Evolutionary conservation across 805 yeast species (phyloP), one percentile per base, ranked within the genome.

Genomic region (Hanseniaspora hatyaiensis): DNA sequence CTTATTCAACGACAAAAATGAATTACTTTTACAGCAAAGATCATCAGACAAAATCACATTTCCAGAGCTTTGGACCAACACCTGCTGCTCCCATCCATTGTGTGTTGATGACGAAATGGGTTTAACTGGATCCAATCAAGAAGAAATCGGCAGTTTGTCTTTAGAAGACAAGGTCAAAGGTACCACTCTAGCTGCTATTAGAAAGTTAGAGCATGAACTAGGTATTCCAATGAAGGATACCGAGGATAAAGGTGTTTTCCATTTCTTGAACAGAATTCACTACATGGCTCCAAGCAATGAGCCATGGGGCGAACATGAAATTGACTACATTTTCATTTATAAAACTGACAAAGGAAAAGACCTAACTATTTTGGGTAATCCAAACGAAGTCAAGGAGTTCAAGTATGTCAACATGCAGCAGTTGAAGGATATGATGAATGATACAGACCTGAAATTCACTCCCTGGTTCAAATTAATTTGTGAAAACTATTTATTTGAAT

Each of bases 381-480:
- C 78, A 24, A 92, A 88, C 60, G 99, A 92, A 63, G 95, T 89
- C 42, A 78, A 78, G 59, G 96, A 82, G 60, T 66, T 68, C 57
- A 75, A 70, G 57, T 92, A 83, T 66, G 97, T 92, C 20, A 66
- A 77, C 28, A 73, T 73, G 22, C 66, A 66, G 1, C 81, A 82
- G 55, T 71, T 92, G 56, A 75, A 78, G 61, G 66, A 61, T 16
- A 85, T 92, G 96, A 83, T 92, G 63, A 55, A 71, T 19, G 85
- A 88, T 61, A 57, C 67, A 16, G 49, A 58, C n/a, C 70, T 82
- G 52, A 70, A 75, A 9, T 92, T 92, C 66, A 92, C 99, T 4
- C 99, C 99, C 4, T 92, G 99, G 99, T 92, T 92, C 70, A 86
- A 85, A 65, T 74, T 92, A 54, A 92, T 92, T 55, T 92, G 98